Conservation (phyloP, 768 basidiomycete genomes). For the Mycena amicta region DNA sequence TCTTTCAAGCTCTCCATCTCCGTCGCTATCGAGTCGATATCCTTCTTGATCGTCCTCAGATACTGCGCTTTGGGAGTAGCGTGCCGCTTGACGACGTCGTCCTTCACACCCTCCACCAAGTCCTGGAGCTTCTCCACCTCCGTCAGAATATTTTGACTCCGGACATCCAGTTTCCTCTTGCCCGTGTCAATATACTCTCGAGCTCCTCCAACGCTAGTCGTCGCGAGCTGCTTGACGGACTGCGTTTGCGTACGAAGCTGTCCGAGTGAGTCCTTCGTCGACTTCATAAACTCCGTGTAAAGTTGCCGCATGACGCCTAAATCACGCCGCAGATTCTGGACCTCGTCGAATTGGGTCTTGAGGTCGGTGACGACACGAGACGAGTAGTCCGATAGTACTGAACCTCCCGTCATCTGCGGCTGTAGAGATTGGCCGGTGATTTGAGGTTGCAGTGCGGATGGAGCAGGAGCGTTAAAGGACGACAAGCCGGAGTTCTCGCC, state of each 20-base stretch:
- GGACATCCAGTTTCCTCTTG: slow-evolving; percentile 86
- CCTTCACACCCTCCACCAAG: slow-evolving; percentile 83
- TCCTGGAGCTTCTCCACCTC: slow-evolving; percentile 94
- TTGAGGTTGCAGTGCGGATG: slow-evolving; percentile 53
- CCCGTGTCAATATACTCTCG: slow-evolving; percentile 89
- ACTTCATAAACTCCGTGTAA: slow-evolving; percentile 90
- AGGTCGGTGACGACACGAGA: slow-evolving; percentile 77
- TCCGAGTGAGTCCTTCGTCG: slow-evolving; percentile 84
- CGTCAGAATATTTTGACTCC: slow-evolving; percentile 88
- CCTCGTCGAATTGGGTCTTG: slow-evolving; percentile 92
- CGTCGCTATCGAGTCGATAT: slow-evolving; percentile 62
- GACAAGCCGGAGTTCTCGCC: slow-evolving; percentile 41
- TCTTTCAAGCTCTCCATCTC: slow-evolving; percentile 79
- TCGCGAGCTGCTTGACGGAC: slow-evolving; percentile 85
- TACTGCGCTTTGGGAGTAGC: slow-evolving; percentile 78
- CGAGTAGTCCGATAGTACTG: slow-evolving; percentile 72
- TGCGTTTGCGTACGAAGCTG: slow-evolving; percentile 82
- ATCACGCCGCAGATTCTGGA: slow-evolving; percentile 91
- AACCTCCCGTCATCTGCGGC: slow-evolving; percentile 77
- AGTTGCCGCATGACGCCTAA: slow-evolving; percentile 92
- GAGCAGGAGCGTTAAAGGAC: slow-evolving; percentile 26
- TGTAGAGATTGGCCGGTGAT: slow-evolving; percentile 70
- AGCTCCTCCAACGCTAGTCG: slow-evolving; percentile 79
- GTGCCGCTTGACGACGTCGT: slow-evolving; percentile 89
- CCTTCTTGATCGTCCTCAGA: slow-evolving; percentile 71